Percentiles rank a stretch among this genome's conserved stretches.
These are phyloP conservation scores for Vaccinium macrocarpon DNA, from an alignment of 148 eudicot genomes.

Conservation along the genomic window DNA sequence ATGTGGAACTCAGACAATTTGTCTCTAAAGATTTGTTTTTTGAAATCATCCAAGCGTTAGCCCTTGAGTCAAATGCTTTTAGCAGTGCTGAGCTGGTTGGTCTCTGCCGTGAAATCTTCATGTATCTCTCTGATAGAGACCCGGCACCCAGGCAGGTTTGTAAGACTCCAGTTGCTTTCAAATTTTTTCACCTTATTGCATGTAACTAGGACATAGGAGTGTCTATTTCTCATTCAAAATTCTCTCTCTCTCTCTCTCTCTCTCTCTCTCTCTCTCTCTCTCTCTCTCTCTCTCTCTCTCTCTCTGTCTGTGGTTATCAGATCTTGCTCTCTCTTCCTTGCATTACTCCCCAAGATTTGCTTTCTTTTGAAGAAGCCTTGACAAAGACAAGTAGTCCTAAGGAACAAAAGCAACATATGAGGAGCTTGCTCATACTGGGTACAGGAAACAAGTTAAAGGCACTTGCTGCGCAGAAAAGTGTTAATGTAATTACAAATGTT, in stretches of 20 bases:
- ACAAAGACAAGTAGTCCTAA: conserved; percentile 83
- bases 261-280: not conserved
- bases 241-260: not conserved
- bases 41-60: conserved; percentile 77
- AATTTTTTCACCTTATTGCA: not conserved
- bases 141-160: conserved; percentile 90
- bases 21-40: conserved; percentile 82
- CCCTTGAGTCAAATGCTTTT: conserved; percentile 82
- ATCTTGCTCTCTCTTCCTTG: conserved; percentile 82
- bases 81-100: conserved; percentile 69
- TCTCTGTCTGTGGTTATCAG: conserved; percentile 43
- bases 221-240: not conserved
- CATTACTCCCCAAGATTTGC: conserved; percentile 67
- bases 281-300: not conserved
- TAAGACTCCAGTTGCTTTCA: conserved; percentile 11
- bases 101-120: conserved; percentile 80
- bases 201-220: not conserved
- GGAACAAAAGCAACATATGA: conserved; percentile 96
- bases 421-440: conserved; percentile 70
- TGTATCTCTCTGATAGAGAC: conserved; percentile 70
- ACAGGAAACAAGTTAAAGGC: conserved; percentile 89
- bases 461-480: conserved; percentile 76
- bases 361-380: conserved; percentile 93
- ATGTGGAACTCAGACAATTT: conserved; percentile 71
- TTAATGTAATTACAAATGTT: conserved; percentile 88